Percentiles rank a stretch among this genome's conserved stretches.
phyloP scores from a whole-genome alignment of 2,329 filamentous ascomycete species.

The Clonostachys byssicola region DNA sequence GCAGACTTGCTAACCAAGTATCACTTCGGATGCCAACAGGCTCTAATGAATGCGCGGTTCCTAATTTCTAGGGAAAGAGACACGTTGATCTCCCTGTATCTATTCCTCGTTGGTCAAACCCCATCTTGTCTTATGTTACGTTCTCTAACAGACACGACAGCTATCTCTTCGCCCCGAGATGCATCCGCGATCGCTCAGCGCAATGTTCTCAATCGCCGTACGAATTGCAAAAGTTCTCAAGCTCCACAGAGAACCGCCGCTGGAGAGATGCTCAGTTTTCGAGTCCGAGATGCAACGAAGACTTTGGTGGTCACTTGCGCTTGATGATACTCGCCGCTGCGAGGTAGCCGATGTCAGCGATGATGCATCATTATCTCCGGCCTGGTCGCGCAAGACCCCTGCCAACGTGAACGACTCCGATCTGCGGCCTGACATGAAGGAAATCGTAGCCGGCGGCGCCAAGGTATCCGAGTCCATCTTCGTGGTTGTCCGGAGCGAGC shows the following conservation, averaged over 20 bases:
- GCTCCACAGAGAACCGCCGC: constrained; percentile 57
- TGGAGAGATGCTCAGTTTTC: constrained; percentile 52
- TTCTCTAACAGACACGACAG: constrained; percentile 20
- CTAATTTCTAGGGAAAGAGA: constrained; percentile 44
- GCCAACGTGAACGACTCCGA: constrained; percentile 57
- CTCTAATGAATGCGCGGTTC: constrained; percentile 45
- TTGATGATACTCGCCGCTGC: constrained; percentile 47
- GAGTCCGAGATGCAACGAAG: constrained; percentile 65
- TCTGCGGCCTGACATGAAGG: constrained; percentile 46
- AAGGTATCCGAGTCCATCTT: constrained; percentile 14
- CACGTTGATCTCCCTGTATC: constrained; percentile 36
- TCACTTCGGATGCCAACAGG: constrained; percentile 45
- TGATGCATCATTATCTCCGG: constrained; percentile 49
- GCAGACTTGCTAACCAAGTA: constrained; percentile 33
- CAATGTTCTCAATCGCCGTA: constrained; percentile 48
- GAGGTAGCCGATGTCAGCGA: constrained; percentile 49
- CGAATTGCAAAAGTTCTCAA: constrained; percentile 66
- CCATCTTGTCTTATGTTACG: no score
- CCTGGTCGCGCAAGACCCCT: constrained; percentile 54
- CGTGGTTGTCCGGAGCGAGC: no score
- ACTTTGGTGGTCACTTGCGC: constrained; percentile 60
- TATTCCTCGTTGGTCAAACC: no score
- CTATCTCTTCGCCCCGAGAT: constrained; percentile 35
- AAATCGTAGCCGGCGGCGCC: constrained; percentile 36
- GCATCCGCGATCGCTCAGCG: constrained; percentile 45